These are phyloP conservation scores for Cucumis cinereus DNA, from an alignment of 306 rosid species.

Conservation along the genomic window DNA sequence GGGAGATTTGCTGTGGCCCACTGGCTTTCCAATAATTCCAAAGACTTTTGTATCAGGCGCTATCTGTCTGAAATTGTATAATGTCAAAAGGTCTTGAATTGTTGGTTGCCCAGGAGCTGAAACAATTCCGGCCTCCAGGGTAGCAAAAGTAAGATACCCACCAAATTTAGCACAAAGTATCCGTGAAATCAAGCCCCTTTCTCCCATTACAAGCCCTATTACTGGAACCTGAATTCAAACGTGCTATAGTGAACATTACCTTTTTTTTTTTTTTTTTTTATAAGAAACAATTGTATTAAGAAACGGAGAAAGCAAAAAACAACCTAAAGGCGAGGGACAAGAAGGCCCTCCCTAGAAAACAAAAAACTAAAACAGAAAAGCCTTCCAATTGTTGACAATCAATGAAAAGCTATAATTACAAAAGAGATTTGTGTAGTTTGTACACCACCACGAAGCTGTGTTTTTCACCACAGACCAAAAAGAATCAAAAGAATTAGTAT, in stretches of 20 bases:
- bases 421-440: no score
- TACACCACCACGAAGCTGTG: no score
- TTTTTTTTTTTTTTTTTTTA: no score
- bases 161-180: constrained; percentile 55
- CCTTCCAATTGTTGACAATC: no score
- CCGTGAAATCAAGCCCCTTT: constrained; percentile 50
- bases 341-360: no score
- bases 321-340: no score
- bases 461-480: no score
- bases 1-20: constrained; percentile 50
- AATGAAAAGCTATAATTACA: no score
- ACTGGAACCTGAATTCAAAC: constrained; percentile 7
- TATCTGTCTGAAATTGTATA: constrained; percentile 53
- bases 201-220: constrained; percentile 48
- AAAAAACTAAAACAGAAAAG: no score
- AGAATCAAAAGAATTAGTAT: no score
- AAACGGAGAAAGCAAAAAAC: no score
- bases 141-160: constrained; percentile 51
- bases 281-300: no score
- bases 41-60: constrained; percentile 48
- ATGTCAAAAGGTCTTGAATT: constrained; percentile 37
- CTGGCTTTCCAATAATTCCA: constrained; percentile 66
- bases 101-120: constrained; percentile 64
- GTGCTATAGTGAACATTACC: background rate
- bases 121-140: constrained; percentile 28